Evolutionary conservation across 805 yeast genomes (phyloP).

Genomic region (Wickerhamomyces ciferrii): DNA sequence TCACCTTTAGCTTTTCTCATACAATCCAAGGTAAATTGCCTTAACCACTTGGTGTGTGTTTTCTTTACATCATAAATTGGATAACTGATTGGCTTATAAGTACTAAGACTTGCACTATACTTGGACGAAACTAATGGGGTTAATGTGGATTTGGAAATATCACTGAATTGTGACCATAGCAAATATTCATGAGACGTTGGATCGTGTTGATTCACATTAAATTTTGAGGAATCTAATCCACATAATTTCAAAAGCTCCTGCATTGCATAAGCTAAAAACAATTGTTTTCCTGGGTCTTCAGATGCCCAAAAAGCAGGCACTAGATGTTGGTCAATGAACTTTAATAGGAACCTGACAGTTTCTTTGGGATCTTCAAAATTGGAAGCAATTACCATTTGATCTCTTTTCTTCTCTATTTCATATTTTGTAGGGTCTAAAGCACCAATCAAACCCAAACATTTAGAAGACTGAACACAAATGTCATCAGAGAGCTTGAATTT

Average conservation of each 20-base stretch:
- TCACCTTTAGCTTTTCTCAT: constrained; percentile 32
- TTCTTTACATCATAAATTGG: constrained; percentile 60
- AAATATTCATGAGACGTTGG: constrained; percentile 22
- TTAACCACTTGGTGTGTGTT: constrained; percentile 68
- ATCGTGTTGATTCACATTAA: constrained; percentile 24
- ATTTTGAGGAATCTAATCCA: constrained; percentile 34
- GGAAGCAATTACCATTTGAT: constrained; percentile 44
- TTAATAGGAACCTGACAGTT: constrained; percentile 55
- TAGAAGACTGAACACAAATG: constrained; percentile 57
- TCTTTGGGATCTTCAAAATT: constrained; percentile 63
- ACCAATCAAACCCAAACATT: constrained; percentile 73
- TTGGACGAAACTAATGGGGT: constrained; percentile 71
- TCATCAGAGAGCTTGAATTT: constrained; percentile 45
- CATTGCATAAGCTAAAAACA: constrained; percentile 81
- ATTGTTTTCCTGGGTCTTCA: constrained; percentile 78
- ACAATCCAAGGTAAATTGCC: constrained; percentile 61
- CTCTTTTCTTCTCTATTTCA: constrained; percentile 32
- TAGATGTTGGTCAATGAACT: constrained; percentile 62
- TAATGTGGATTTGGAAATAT: constrained; percentile 64
- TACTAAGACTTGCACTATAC: constrained; percentile 48
- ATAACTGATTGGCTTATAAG: constrained; percentile 40
- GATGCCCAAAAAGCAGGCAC: constrained; percentile 88
- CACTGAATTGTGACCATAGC: constrained; percentile 61
- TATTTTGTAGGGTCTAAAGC: constrained; percentile 62
- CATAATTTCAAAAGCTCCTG: constrained; percentile 76